Conservation (phyloP, 2,329 filamentous ascomycete genomes). For the Ascochyta rabiei region DNA sequence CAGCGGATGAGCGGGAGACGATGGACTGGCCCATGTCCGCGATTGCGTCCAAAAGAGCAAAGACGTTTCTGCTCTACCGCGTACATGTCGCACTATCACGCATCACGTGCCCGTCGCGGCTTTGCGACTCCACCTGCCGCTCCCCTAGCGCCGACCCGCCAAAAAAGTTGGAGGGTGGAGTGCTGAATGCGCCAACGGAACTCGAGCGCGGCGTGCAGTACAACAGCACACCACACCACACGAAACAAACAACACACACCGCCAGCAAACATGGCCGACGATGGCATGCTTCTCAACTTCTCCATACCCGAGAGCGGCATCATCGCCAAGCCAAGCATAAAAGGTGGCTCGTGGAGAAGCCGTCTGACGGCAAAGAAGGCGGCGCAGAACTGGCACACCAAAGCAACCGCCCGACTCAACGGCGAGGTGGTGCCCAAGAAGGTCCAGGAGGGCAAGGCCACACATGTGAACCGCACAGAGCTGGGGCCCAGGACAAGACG, state of each 20-base stretch:
- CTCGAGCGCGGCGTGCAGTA: constrained; percentile 1
- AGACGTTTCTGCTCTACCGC: constrained; percentile 22
- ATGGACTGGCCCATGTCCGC: constrained; percentile 5
- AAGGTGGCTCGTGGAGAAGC: constrained; percentile 93
- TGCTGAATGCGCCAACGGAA: neutral
- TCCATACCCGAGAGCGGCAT: constrained; percentile 72
- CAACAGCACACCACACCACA: neutral
- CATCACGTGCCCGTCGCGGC: constrained; percentile 17
- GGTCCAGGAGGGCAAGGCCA: constrained; percentile 25
- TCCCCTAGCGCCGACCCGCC: constrained; percentile 18
- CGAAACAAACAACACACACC: constrained; percentile 1
- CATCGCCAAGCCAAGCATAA: constrained; percentile 69
- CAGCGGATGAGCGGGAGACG: constrained; percentile 14
- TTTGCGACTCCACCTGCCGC: neutral
- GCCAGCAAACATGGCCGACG: constrained; percentile 76
- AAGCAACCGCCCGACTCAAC: constrained; percentile 41
- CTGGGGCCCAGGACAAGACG: constrained; percentile 33
- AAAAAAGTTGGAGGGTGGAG: constrained; percentile 23
- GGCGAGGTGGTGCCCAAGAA: constrained; percentile 36
- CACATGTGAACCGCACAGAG: constrained; percentile 40
- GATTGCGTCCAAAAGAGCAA: constrained; percentile 22
- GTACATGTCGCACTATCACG: constrained; percentile 11
- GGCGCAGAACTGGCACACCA: constrained; percentile 60
- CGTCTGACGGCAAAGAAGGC: constrained; percentile 79
- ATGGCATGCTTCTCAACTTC: constrained; percentile 95